A percentile compares a stretch with the other conserved stretches of the same genome.
Evolutionary conservation across 208 protist genomes (phyloP).

Genomic region (Acanthamoeba lenticulata): DNA sequence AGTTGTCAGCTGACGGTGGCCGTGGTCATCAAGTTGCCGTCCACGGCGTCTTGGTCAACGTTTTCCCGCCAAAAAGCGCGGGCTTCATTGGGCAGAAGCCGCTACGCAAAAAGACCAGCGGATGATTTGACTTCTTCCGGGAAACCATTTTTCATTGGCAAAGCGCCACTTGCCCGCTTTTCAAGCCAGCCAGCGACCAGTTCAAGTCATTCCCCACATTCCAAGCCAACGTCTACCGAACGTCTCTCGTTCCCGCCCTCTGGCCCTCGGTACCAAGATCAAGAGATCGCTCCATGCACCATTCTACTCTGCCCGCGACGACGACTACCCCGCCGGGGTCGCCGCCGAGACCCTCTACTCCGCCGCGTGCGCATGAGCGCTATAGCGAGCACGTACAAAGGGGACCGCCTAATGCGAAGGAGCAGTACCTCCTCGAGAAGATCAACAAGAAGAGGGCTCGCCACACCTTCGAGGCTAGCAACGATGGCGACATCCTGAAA

Average conservation of each 20-base stretch:
- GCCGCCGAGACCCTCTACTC: background rate
- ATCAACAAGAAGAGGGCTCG: background rate
- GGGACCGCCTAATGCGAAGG: background rate
- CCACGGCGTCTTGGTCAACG: too few relatives aligned
- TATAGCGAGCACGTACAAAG: background rate
- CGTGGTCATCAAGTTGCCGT: too few relatives aligned
- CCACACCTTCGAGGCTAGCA: background rate
- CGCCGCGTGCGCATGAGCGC: background rate
- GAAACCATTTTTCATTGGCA: too few relatives aligned
- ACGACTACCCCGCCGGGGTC: too few relatives aligned
- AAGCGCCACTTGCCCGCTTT: too few relatives aligned
- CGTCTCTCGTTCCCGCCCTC: constrained; percentile 9
- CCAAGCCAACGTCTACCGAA: background rate
- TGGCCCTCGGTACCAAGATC: background rate
- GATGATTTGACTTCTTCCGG: too few relatives aligned
- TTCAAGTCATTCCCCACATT: background rate
- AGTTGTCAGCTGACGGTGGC: too few relatives aligned
- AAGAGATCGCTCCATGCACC: background rate
- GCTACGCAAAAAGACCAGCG: too few relatives aligned
- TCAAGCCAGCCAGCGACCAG: too few relatives aligned
- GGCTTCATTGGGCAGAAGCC: too few relatives aligned
- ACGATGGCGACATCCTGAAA: background rate
- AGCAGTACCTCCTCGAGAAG: background rate
- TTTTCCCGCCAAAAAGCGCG: too few relatives aligned
- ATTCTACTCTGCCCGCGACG: background rate